phyloP scores from a whole-genome alignment of 2,329 filamentous ascomycete genomes.

The Colletotrichum sp. region DNA sequence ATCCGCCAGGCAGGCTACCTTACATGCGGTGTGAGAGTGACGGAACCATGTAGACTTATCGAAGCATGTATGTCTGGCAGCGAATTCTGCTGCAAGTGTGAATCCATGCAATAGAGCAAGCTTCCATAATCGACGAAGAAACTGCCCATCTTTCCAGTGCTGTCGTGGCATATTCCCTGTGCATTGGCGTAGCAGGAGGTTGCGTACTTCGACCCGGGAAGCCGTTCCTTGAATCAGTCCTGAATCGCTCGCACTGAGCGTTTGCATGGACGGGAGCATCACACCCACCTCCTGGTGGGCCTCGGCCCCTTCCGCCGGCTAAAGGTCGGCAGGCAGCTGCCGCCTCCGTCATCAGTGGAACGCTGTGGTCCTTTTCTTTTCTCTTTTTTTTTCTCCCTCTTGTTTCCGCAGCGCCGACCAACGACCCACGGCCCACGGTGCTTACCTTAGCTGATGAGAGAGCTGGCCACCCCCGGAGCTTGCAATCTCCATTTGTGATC shows the following conservation, averaged over 20 bases:
- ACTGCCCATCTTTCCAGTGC: background rate
- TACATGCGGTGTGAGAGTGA: background rate
- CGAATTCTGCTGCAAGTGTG: background rate
- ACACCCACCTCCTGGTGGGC: background rate
- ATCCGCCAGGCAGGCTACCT: background rate
- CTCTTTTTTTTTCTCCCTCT: background rate
- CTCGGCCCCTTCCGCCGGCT: constrained; percentile 11
- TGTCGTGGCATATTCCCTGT: background rate
- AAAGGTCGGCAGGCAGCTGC: constrained; percentile 11
- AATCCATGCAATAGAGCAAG: background rate
- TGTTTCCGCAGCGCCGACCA: background rate
- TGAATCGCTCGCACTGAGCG: background rate
- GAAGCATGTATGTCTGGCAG: background rate
- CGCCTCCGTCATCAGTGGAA: constrained; percentile 2
- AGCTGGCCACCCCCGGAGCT: background rate
- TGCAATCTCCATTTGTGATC: background rate
- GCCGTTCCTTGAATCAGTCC: background rate
- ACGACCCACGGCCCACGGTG: background rate
- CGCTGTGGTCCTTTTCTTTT: background rate
- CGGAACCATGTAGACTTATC: background rate
- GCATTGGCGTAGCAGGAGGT: background rate
- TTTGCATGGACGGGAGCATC: background rate
- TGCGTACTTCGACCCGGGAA: background rate
- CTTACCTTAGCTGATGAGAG: constrained; percentile 5
- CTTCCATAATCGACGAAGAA: background rate